Evolutionary conservation across 345 rosid species (phyloP), one percentile per base, ranked within the genome.

Genomic region (Pistacia integerrima): DNA sequence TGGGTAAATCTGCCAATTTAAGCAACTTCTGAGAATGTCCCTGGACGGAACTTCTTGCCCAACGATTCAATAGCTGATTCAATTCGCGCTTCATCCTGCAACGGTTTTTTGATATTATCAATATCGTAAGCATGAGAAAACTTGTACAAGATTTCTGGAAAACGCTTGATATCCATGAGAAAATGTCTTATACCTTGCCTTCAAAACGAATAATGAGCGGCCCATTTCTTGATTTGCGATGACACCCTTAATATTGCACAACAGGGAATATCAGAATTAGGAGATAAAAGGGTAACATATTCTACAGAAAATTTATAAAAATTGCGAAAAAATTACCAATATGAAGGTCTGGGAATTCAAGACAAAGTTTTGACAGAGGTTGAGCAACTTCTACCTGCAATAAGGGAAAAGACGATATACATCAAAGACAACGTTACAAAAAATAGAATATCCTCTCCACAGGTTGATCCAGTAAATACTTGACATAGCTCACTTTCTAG

Each of bases 361-460:
- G 88, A 61, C 92, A 90, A 65, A 96, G 90, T 81, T 92, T 92
- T 33, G 97, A 87, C 51, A 96, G 82, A 75, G 97, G 93, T 78
- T 85, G 90, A 69, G 97, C 93, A 64, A 83, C 77, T 88, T 96
- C 93, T 62, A 96, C 91, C 99, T 96, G 91, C 84, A 91, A 59
- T 72, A 69, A 25, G 7, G 49, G 1, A 38, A 70, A 41, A 41
- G 46, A 49, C 13, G 77, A 17, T 14, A 22, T 13, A 44, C 33
- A 59, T 14, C 17, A 64, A 25, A 71, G 67, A 30, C 51, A 51
- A 68, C 56, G 64, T 17, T 58, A 48, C 48, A 59, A 64, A 74
- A 51, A 61, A 54, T 4, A 75, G 18, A 62, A 48, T 56, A 60
- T 20, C 9, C 46, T 41, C 46, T 41, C 46, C 46, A 41, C 46